Conservation (phyloP, 2,329 filamentous ascomycete species). For the Sarocladium brachiariae region DNA sequence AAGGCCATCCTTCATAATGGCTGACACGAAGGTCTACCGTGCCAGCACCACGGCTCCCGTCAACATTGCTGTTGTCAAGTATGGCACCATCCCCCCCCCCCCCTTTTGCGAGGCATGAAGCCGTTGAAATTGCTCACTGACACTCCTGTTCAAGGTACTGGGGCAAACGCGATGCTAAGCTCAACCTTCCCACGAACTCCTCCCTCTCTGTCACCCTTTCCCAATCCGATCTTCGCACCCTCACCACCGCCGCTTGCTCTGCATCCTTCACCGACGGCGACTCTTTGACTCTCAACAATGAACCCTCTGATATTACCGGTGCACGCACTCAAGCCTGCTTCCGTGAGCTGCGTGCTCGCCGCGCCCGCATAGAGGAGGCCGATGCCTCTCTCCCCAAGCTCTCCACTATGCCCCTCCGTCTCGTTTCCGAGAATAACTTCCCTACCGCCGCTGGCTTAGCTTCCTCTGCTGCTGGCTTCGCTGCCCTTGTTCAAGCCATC, state of each 20-base stretch:
- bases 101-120: neutral
- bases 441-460: conserved; percentile 90
- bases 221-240: conserved; percentile 85
- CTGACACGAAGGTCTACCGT: conserved; percentile 62
- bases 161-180: conserved; percentile 89
- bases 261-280: conserved; percentile 56
- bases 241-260: conserved; percentile 92
- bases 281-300: conserved; percentile 76
- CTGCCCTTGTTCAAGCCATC: conserved; percentile 72
- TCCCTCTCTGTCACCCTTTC: conserved; percentile 95
- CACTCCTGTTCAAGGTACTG: conserved; percentile 54
- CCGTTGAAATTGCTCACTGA: conserved; percentile 1
- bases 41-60: conserved; percentile 95
- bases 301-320: conserved; percentile 75
- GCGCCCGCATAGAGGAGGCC: conserved; percentile 64
- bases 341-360: conserved; percentile 71
- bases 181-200: conserved; percentile 97
- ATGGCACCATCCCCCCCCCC: conserved; percentile 18
- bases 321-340: conserved; percentile 94
- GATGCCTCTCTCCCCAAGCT: conserved; percentile 76
- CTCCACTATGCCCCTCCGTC: conserved; percentile 66
- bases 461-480: conserved; percentile 63
- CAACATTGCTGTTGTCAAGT: conserved; percentile 98
- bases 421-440: conserved; percentile 98
- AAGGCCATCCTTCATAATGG: conserved; percentile 27